Evolutionary conservation across 106 monocot genomes (phyloP).

Genomic region (Agapanthus africanus): DNA sequence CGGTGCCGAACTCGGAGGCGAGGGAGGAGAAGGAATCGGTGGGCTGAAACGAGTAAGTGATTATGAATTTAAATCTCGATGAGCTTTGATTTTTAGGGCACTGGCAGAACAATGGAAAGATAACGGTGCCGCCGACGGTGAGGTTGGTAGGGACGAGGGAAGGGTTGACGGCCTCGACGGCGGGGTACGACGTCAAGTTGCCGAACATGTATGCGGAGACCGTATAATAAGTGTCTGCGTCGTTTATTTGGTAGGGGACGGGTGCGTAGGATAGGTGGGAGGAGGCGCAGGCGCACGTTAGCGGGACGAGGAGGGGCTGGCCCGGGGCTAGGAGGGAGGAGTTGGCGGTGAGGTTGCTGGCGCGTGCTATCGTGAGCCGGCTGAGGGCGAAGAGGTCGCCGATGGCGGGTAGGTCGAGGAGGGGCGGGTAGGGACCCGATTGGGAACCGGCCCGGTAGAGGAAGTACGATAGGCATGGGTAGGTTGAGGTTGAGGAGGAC

Average conservation of each 20-base stretch:
- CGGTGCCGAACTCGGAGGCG: slow-evolving; percentile 44
- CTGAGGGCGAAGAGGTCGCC: slow-evolving; percentile 55
- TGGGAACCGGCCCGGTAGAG: slow-evolving; percentile 47
- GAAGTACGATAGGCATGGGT: slow-evolving; percentile 71
- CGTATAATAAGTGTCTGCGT: slow-evolving; percentile 49
- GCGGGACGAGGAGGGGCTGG: slow-evolving; percentile 64
- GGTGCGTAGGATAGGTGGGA: slow-evolving; percentile 46
- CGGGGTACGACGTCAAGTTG: slow-evolving; percentile 58
- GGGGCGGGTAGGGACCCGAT: not conserved
- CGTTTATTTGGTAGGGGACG: slow-evolving; percentile 46
- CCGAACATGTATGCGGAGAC: slow-evolving; percentile 34
- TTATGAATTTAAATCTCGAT: slow-evolving; percentile 9
- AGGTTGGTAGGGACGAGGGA: slow-evolving; percentile 40
- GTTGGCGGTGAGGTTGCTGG: slow-evolving; percentile 47
- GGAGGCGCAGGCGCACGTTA: slow-evolving; percentile 42
- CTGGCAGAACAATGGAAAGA: slow-evolving; percentile 73
- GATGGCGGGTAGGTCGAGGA: slow-evolving; percentile 43
- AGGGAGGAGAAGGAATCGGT: slow-evolving; percentile 40
- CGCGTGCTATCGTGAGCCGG: slow-evolving; percentile 36
- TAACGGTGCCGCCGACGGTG: slow-evolving; percentile 32
- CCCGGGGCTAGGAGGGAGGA: not conserved
- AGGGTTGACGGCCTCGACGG: slow-evolving; percentile 50
- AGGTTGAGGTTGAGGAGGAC: slow-evolving; percentile 41
- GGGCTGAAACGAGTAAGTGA: slow-evolving; percentile 59
- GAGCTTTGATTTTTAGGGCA: slow-evolving; percentile 29